Evolutionary conservation across 2,329 filamentous ascomycete genomes (phyloP).

Genomic region (Colletotrichum magnum): DNA sequence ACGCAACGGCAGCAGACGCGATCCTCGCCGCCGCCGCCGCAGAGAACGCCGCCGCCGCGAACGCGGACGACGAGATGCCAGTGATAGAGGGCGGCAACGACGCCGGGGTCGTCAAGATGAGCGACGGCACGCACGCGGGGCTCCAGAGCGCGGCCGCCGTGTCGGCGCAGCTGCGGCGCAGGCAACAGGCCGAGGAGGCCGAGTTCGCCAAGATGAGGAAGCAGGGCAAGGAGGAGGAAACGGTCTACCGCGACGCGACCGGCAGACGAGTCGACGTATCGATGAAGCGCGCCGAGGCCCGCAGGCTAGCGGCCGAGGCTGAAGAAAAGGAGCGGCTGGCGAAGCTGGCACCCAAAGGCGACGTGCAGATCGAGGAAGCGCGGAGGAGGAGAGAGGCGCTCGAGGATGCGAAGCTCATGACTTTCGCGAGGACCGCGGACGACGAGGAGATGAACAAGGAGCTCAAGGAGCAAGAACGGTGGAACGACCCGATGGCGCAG

Average conservation of each 20-base stretch:
- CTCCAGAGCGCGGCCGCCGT: constrained; percentile 88
- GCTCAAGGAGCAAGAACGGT: constrained; percentile 80
- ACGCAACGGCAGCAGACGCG: constrained; percentile 79
- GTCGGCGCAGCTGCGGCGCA: constrained; percentile 75
- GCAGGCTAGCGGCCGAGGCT: constrained; percentile 74
- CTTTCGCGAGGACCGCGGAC: constrained; percentile 83
- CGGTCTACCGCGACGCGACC: constrained; percentile 94
- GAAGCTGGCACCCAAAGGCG: constrained; percentile 81
- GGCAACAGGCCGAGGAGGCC: constrained; percentile 74
- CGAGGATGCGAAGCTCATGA: constrained; percentile 86
- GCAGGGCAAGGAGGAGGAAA: constrained; percentile 75
- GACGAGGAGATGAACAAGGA: constrained; percentile 90
- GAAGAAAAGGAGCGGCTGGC: constrained; percentile 79
- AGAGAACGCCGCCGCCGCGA: constrained; percentile 70
- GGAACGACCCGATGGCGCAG: constrained; percentile 93
- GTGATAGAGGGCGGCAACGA: constrained; percentile 58
- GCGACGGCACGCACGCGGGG: constrained; percentile 88
- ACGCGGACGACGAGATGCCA: constrained; percentile 65
- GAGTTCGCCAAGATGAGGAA: constrained; percentile 62
- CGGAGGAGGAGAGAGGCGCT: constrained; percentile 76
- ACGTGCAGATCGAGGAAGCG: constrained; percentile 83
- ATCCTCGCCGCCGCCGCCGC: constrained; percentile 81
- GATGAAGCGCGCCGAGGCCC: constrained; percentile 89
- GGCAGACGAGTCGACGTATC: constrained; percentile 94
- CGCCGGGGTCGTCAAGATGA: constrained; percentile 77